These are phyloP conservation scores for Cytospora chrysosperma DNA, from an alignment of 2,329 filamentous ascomycete species.

Conservation along the genomic window DNA sequence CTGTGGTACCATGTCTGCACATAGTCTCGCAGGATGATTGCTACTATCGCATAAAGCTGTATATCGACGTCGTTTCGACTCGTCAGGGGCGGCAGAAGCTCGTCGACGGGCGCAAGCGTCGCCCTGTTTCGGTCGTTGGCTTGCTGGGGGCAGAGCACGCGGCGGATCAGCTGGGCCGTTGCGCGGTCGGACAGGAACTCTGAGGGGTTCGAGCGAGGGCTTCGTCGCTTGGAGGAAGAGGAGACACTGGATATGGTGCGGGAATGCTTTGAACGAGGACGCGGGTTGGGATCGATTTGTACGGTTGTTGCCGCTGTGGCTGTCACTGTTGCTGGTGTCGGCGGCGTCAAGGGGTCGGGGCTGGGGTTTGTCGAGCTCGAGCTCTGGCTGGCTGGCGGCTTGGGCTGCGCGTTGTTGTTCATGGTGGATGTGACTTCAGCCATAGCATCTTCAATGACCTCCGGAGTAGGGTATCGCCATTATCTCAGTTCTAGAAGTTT, in stretches of 20 bases:
- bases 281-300: conserved; percentile 32
- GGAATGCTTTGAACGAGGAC: conserved; percentile 29
- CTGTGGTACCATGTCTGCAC: conserved; percentile 91
- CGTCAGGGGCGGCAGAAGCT: conserved; percentile 84
- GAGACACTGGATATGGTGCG: conserved; percentile 29
- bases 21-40: conserved; percentile 85
- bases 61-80: conserved; percentile 92
- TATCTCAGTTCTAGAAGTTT: neutral
- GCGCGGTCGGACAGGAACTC: conserved; percentile 71
- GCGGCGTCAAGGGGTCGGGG: conserved; percentile 9
- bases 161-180: conserved; percentile 78
- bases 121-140: conserved; percentile 55
- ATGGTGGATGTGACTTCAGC: conserved; percentile 16
- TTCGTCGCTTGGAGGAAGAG: conserved; percentile 14
- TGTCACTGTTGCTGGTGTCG: conserved; percentile 6
- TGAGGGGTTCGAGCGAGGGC: conserved; percentile 23
- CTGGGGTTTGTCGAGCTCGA: conserved; percentile 14
- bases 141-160: conserved; percentile 76
- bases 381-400: conserved; percentile 12
- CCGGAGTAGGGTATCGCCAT: neutral
- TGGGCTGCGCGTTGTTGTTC: conserved; percentile 19
- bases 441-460: conserved; percentile 15
- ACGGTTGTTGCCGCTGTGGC: neutral
- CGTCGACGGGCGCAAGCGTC: conserved; percentile 65
- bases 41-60: conserved; percentile 88